Evolutionary conservation across 371 early-diverging fungal species (phyloP), one percentile per base, ranked within the genome.

Genomic region (Encephalitozoon intestinalis): DNA sequence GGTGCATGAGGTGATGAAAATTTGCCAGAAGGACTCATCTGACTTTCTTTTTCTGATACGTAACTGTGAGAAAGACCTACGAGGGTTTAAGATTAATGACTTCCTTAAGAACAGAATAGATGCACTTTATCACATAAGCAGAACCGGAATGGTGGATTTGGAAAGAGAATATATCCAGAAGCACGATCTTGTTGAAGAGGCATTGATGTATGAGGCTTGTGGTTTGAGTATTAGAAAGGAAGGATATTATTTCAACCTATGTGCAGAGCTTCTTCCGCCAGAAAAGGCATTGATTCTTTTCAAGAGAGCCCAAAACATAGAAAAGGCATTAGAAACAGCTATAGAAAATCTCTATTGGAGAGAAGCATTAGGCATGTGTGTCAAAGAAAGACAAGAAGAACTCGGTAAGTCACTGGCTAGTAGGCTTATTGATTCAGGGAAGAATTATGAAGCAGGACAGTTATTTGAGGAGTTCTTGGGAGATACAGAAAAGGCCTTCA

Each of bases 331-430:
- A 11, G 63, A 44, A n/a, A 44, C 34, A 21, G 67, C 72, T n/a
- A n/a, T 54, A 11, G 43, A 72, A 5, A 43, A 72, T 50, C 67
- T 72, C 18, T 46, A 66, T 43, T 72, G 72, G 72, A 63, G 63
- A 31, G 63, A 72, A n/a, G 72, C 72, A 5, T 0, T 72, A 11
- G 15, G 30, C 18, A 11, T 72, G 4, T 25, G 37, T 25, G 34
- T 39, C 4, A 5, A 21, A 6, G 34, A 40, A 11, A 31, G 15
- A 8, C 5, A 21, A 0, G 18, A 7, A 23, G 28, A 23, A 0
- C 15, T 46, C 43, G 67, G 37, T 15, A 39, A 70, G 34, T 6
- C 49, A 12, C 8, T 58, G 12, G 58, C 15, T 1, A 12, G 18
- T 15, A 30, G 34, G 37, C 37, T 58, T 30, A 6, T 34, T 4